Evolutionary conservation across 768 basidiomycete species (phyloP), one percentile per base, ranked within the genome.

Genomic region (Tremella fuciformis): DNA sequence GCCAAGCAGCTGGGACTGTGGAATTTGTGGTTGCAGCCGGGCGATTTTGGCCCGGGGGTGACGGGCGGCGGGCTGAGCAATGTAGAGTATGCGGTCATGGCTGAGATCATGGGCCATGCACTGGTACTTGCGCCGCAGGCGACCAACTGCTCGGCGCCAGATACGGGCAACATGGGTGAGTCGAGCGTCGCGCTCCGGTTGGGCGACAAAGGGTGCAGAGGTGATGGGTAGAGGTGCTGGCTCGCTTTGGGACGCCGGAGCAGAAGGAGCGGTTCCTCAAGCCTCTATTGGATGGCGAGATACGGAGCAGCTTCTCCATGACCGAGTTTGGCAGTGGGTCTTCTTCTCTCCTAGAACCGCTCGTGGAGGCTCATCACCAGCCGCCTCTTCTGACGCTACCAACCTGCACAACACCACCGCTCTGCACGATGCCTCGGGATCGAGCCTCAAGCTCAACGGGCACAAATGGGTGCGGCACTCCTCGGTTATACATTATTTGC

Each of bases 31-130:
- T 81, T 98, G 62, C 91, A 89, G 83, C 91, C 91, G 79, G 82
- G 84, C 25, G 94, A 96, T 73, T 97, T 94, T 75, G 92, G 91
- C 8, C 81, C 59, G 1, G 57, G 67, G 60, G 71, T 66, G 8
- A 65, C 65, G 29, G 71, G 88, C 65, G 83, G 85, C 69, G 86
- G 87, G n/a, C 81, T 98, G 64, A 86, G 86, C 15, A 98, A 97
- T 77, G 81, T 99, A 47, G 96, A 99, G 91, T 98, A 99, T 75
- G 91, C 89, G 39, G 88, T 97, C 25, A 96, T 97, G 86, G 92
- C 92, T n/a, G 94, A 96, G 77, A 78, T 96, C 44, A 83, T 97
- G 65, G 93, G 93, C 3, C 85, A 90, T 56, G 86, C 83, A 19
- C 86, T 88, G 8, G 86, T 86, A 63, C 78, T 92, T 50, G 90